A percentile compares a stretch with the other conserved stretches of the same genome.
Conservation (phyloP, 2,329 filamentous ascomycete species). For the Massarina eburnea region DNA sequence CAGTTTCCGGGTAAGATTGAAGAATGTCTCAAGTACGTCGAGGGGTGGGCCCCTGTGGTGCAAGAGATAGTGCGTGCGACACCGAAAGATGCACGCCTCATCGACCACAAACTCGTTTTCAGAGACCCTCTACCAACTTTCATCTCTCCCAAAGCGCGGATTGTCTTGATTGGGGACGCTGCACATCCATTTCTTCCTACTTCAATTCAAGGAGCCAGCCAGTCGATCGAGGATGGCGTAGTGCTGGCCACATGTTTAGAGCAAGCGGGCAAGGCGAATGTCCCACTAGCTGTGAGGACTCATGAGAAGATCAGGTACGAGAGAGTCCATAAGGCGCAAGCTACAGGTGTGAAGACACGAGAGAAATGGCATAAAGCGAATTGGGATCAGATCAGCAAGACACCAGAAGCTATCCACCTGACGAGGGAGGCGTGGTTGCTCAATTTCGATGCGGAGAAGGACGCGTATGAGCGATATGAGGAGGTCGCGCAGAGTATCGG, state of each 20-base stretch:
- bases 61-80: conserved; percentile 38
- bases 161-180: conserved; percentile 56
- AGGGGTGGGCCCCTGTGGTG: conserved; percentile 34
- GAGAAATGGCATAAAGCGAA: conserved; percentile 36
- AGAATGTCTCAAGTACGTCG: conserved; percentile 34
- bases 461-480: conserved; percentile 33
- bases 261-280: conserved; percentile 26
- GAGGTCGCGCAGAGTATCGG: conserved; percentile 18
- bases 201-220: conserved; percentile 55
- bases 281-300: conserved; percentile 25
- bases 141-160: conserved; percentile 51
- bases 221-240: conserved; percentile 55
- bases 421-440: conserved; percentile 34
- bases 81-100: conserved; percentile 34
- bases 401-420: conserved; percentile 31
- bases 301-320: conserved; percentile 38
- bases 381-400: conserved; percentile 28
- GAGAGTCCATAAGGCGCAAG: conserved; percentile 31
- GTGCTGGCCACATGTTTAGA: conserved; percentile 30
- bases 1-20: conserved; percentile 34
- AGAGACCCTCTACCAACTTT: conserved; percentile 56
- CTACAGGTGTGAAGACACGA: conserved; percentile 30
- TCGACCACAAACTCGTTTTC: conserved; percentile 60
- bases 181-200: conserved; percentile 58
- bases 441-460: conserved; percentile 34